Percentiles rank a stretch among this genome's conserved stretches.
Conservation (phyloP, 129 eudicot species). For the Helianthus annuus region DNA sequence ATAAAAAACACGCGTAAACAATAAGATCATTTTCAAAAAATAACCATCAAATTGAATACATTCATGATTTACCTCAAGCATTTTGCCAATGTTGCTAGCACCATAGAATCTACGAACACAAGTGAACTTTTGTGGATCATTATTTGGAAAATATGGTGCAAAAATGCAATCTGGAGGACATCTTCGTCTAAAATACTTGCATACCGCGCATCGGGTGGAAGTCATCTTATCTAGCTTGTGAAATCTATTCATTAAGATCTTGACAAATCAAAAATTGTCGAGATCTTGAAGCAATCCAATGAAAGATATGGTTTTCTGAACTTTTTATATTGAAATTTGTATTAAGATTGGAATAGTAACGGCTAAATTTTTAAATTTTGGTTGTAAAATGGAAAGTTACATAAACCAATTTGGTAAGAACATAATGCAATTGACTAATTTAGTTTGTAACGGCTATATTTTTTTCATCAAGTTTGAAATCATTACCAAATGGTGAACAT, state of each 20-base stretch:
- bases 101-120: constrained; percentile 54
- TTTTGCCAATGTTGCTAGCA: constrained; percentile 48
- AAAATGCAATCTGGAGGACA: constrained; percentile 49
- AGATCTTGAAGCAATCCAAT: constrained; percentile 22
- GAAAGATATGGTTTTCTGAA: constrained; percentile 13
- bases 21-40: not conserved
- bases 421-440: not conserved
- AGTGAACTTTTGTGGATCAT: constrained; percentile 39
- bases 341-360: constrained; percentile 7
- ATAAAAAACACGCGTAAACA: not conserved
- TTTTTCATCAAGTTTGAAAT: no score
- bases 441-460: not conserved
- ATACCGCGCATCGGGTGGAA: constrained; percentile 43
- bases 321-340: constrained; percentile 10
- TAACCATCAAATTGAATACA: not conserved
- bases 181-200: constrained; percentile 49
- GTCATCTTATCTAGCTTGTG: constrained; percentile 10
- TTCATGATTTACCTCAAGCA: constrained; percentile 47
- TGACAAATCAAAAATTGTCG: not conserved
- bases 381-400: constrained; percentile 4
- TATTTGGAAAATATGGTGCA: constrained; percentile 48
- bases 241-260: constrained; percentile 15
- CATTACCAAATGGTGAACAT: no score
- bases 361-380: constrained; percentile 10
- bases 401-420: constrained; percentile 28